Evolutionary conservation across 306 rosid species (phyloP), one percentile per base, ranked within the genome.

Genomic region (Malus sylvestris): DNA sequence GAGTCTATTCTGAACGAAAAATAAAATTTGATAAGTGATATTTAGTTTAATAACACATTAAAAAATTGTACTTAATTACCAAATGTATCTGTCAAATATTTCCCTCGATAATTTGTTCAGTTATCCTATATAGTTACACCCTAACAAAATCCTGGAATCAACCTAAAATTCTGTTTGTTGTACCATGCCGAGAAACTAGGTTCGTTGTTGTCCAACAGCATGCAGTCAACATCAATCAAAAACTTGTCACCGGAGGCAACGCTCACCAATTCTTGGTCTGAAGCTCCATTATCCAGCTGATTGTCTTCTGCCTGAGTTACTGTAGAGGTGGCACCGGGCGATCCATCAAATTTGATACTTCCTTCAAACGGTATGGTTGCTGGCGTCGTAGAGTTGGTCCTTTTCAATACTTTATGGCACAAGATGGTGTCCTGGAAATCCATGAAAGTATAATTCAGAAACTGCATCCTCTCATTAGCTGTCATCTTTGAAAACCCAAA

Each of bases 401-500:
- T 74, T 74, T 53, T 62, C 25, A 87, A 27, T 15, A 64, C 14
- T 72, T 91, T 93, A 45, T 86, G 89, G 78, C 98, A 93, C 87
- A 80, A 66, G 40, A 67, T 64, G 4, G 88, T 83, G 30, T 63
- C 90, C 11, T 70, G 81, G 53, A 93, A 93, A 25, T 79, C 83
- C 67, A 85, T 67, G 30, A 89, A 71, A 42, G 70, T 80, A 20
- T 79, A 75, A 2, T 72, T 77, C 3, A 79, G 15, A 45, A 81
- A 51, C 20, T 65, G 45, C 63, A 19, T 25, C 42, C 71, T 84
- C 23, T 84, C 92, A 12, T 55, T 76, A 4, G 0, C 44, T 0
- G 84, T 78, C 89, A 88, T 88, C 73, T 16, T 67, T 0, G 57
- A 59, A 81, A 89, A 89, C 27, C 86, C 91, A 62, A 93, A 89